Base-by-base conservation (phyloP, 257 asterid genomes). In the Solanum tarijense region DNA sequence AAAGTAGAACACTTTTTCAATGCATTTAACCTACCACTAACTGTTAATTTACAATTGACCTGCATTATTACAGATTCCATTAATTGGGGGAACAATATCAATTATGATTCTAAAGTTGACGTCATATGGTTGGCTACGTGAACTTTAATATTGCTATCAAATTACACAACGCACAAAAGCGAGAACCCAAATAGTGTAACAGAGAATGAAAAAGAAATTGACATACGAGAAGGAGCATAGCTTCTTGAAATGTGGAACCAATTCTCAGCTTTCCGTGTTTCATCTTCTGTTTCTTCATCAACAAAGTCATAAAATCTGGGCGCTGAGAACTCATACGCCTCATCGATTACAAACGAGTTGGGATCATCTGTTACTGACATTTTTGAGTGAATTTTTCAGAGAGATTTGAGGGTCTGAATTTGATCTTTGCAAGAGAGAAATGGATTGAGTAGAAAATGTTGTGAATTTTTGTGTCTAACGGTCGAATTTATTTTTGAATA, bases 191-290 rank as follows among this genome's bases (percentile, higher is more conserved):
- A 23, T 39, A 27, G 35, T 7, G 36, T 78, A 78, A 41, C 23
- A 73, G 9, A 62, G 14, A 9, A 9, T 11, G 29, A n/a, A n/a
- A 73, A 68, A n/a, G 41, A 76, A 87, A 7, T 41, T 55, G 62
- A 91, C 99, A 75, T 91, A 97, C 99, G 99, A 71, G 99, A 97
- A 88, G 99, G 99, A 87, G 99, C 98, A 76, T 96, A 91, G 74
- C 95, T 76, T 29, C 78, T 88, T 25, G 92, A 89, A 5, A 87
- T 87, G 43, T 94, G 94, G 82, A 97, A 97, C 99, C 99, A 97
- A 83, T 93, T 93, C 91, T 96, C 99, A 21, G 99, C 98, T 88
- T 87, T 89, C 1, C 91, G 92, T 34, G 87, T 92, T 41, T 97
- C 98, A 0, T 90, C 94, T 36, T 83, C 94, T 1, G 94, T 91